Conservation (phyloP, 305 asterid genomes). For the Withania somnifera region DNA sequence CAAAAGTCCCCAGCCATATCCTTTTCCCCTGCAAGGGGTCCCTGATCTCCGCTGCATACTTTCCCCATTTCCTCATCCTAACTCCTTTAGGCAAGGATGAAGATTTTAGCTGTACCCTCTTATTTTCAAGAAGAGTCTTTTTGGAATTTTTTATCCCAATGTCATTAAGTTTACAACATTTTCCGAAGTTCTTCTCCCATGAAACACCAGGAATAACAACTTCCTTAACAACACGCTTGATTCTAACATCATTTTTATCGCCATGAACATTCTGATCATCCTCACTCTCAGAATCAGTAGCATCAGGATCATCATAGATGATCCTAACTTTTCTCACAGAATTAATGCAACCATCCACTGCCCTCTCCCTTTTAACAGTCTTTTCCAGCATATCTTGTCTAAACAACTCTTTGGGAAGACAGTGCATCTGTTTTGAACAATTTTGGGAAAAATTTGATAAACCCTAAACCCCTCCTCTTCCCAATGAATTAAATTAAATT, state of each 20-base stretch:
- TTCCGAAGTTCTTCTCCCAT: not conserved
- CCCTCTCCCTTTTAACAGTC: not conserved
- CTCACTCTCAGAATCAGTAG: slow-evolving; percentile 22
- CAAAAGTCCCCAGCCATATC: slow-evolving; percentile 31
- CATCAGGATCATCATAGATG: slow-evolving; percentile 25
- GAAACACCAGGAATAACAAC: not conserved
- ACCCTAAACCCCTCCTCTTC: slow-evolving; percentile 2
- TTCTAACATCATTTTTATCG: not conserved
- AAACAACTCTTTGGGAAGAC: not conserved
- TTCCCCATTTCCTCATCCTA: slow-evolving; percentile 28
- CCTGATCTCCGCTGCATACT: slow-evolving; percentile 28
- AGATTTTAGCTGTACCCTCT: slow-evolving; percentile 1
- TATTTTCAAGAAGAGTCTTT: not conserved
- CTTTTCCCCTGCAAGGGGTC: slow-evolving; percentile 15
- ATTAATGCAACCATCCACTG: not conserved
- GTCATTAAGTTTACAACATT: not conserved
- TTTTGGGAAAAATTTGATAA: not conserved
- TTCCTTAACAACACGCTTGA: slow-evolving; percentile 19
- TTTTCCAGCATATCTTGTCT: not conserved
- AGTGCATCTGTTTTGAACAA: not conserved
- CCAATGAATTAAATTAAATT: not conserved
- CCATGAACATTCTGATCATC: not conserved
- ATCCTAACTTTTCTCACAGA: slow-evolving; percentile 11
- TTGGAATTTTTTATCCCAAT: not conserved
- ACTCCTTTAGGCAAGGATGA: slow-evolving; percentile 14